Percentiles rank a stretch among this genome's conserved stretches.
Evolutionary conservation across 2,329 filamentous ascomycete genomes (phyloP).

Genomic region (Beauveria brongniartii): DNA sequence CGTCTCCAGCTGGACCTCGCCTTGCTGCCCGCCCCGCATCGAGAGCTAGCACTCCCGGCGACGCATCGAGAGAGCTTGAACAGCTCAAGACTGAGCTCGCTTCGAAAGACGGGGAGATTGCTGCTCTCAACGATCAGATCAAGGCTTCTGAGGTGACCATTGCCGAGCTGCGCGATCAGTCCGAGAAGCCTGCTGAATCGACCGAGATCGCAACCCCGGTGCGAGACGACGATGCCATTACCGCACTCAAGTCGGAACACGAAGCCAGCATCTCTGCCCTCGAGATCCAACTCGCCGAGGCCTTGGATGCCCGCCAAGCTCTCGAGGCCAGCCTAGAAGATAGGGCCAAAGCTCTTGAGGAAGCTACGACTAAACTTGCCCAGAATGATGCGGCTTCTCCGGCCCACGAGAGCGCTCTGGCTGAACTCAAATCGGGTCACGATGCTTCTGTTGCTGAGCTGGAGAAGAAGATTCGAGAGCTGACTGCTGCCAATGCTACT

Average conservation of each 20-base stretch:
- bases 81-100: conserved; percentile 52
- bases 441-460: conserved; percentile 39
- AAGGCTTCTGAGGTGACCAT: conserved; percentile 48
- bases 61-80: conserved; percentile 47
- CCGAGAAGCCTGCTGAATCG: conserved; percentile 30
- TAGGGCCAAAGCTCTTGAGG: conserved; percentile 32
- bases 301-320: conserved; percentile 40
- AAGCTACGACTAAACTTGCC: conserved; percentile 38
- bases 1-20: conserved; percentile 23
- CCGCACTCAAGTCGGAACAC: conserved; percentile 42
- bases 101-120: conserved; percentile 50
- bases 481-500: conserved; percentile 38
- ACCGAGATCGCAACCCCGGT: conserved; percentile 34
- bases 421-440: conserved; percentile 42
- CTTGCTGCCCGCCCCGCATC: conserved; percentile 33
- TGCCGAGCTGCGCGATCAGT: conserved; percentile 43
- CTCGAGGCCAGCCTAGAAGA: conserved; percentile 39
- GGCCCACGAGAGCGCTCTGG: conserved; percentile 40
- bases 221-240: conserved; percentile 31
- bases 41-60: conserved; percentile 30
- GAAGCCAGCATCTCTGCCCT: conserved; percentile 39
- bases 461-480: conserved; percentile 47
- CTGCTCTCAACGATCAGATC: conserved; percentile 48
- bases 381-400: conserved; percentile 27
- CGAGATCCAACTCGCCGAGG: conserved; percentile 38